Evolutionary conservation across 2,329 filamentous ascomycete genomes (phyloP).

Genomic region (Ceratocystis papillata): DNA sequence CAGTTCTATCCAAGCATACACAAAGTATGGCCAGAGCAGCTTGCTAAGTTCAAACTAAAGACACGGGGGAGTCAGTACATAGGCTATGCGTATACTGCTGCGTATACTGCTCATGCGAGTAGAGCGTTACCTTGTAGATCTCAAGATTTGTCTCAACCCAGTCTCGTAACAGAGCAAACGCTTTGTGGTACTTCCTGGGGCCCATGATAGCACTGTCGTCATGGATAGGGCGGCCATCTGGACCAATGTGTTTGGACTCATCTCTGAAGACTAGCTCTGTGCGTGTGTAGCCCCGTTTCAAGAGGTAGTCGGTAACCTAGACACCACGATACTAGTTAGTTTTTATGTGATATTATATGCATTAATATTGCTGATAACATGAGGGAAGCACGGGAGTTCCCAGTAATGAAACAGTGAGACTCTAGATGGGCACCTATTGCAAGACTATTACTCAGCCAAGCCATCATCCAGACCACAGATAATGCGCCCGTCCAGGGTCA

Average conservation of each 20-base stretch:
- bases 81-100: not conserved
- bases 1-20: conserved; percentile 81
- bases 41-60: conserved; percentile 71
- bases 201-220: conserved; percentile 48
- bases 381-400: not conserved
- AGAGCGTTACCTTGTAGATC: conserved; percentile 64
- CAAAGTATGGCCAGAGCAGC: conserved; percentile 84
- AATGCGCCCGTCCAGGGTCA: not conserved
- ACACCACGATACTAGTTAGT: not conserved
- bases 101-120: not conserved
- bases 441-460: not conserved
- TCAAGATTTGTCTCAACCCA: conserved; percentile 92
- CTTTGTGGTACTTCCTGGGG: conserved; percentile 66
- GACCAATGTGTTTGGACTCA: conserved; percentile 74
- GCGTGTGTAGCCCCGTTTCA: conserved; percentile 86
- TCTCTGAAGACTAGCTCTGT: conserved; percentile 88
- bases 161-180: conserved; percentile 60
- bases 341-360: not conserved
- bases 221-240: conserved; percentile 66
- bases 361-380: not conserved
- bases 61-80: conserved; percentile 24
- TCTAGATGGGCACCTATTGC: not conserved
- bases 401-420: not conserved
- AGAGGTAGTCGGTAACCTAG: conserved; percentile 80
- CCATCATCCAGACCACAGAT: too few species aligned